Base-by-base conservation (phyloP, 176 grass and related monocot species). In the Oryza coarctata region DNA sequence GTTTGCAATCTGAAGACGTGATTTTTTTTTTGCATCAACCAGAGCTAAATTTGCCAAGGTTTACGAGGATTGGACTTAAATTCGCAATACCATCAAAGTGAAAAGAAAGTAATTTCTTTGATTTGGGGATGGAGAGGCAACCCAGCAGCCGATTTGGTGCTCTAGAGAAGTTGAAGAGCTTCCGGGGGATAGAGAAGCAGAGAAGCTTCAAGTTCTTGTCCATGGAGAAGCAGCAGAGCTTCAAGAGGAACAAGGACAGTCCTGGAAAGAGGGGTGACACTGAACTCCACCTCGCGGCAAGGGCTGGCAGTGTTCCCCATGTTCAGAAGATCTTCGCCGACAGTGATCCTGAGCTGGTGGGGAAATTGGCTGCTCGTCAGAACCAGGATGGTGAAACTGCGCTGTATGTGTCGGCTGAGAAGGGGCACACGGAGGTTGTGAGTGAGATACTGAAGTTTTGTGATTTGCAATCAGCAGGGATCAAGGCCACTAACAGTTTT, bases 311-410 rank as follows among this genome's bases (percentile, higher is more conserved):
- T 83, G 39, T 78, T 49, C 39, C 65, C 10, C 92, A 91, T 63
- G 88, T 89, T 45, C 90, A 86, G 74, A 91, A 75, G 86, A 93
- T 98, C 30, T 66, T 98, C 17, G 86, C 89, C 0, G 91, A 90
- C 12, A 87, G 73, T 40, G 61, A 80, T 47, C 86, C 88, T 61
- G 84, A 85, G 33, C 62, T 80, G 12, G 50, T 77, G 33, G 91
- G 71, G 28, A 86, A 93, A 41, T 89, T 94, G 82, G 78, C 71
- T 67, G 86, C 86, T 12, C 86, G 80, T 47, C 55, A 60, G 87
- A 98, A 98, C 45, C 93, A 86, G 63, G 92, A 94, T 26, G 95
- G 95, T 0, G 95, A 98, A 78, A 98, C 95, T 4, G 84, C 92
- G 2, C 49, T 98, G 45, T 98, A 98, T 73, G 86, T 94, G 9